phyloP scores from a whole-genome alignment of 371 early-diverging fungal species.

The Fennellomyces sp. region DNA sequence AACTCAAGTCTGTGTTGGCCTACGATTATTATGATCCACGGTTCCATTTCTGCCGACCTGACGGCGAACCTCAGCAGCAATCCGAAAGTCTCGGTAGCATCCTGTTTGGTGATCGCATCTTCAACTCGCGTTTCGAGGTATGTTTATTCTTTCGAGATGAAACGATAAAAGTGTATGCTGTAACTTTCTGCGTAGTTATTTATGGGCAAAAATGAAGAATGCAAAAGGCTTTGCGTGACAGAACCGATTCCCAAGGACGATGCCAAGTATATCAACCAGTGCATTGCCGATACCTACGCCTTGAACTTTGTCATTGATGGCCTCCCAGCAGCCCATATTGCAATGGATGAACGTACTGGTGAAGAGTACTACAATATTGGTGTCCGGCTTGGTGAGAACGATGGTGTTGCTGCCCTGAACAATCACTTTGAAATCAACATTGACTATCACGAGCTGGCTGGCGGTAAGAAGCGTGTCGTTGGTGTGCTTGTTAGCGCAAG shows the following conservation, averaged over 20 bases:
- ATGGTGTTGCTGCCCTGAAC: constrained; percentile 48
- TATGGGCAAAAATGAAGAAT: constrained; percentile 45
- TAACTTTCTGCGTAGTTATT: constrained; percentile 16
- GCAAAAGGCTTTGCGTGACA: constrained; percentile 65
- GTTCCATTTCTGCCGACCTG: constrained; percentile 85
- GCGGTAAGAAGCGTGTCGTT: constrained; percentile 79
- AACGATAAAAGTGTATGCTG: too few species aligned
- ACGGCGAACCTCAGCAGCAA: constrained; percentile 61
- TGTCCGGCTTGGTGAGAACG: constrained; percentile 61
- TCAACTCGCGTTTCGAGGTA: constrained; percentile 79
- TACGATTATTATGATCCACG: constrained; percentile 82
- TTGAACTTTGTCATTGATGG: constrained; percentile 86
- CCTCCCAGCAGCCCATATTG: constrained; percentile 77
- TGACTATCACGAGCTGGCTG: constrained; percentile 75
- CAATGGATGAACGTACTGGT: constrained; percentile 28
- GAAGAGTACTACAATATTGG: constrained; percentile 77
- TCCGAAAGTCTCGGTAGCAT: constrained; percentile 86
- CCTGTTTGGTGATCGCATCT: constrained; percentile 93
- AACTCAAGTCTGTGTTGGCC: constrained; percentile 75
- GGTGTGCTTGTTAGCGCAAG: constrained; percentile 82
- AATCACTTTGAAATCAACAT: constrained; percentile 92
- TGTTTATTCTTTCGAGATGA: too few species aligned
- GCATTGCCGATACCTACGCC: constrained; percentile 78
- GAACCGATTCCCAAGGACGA: constrained; percentile 63
- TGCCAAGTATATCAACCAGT: constrained; percentile 80